These are phyloP conservation scores for Wolfiporia cocos DNA, from an alignment of 1,284 basidiomycete species.

Conservation along the genomic window DNA sequence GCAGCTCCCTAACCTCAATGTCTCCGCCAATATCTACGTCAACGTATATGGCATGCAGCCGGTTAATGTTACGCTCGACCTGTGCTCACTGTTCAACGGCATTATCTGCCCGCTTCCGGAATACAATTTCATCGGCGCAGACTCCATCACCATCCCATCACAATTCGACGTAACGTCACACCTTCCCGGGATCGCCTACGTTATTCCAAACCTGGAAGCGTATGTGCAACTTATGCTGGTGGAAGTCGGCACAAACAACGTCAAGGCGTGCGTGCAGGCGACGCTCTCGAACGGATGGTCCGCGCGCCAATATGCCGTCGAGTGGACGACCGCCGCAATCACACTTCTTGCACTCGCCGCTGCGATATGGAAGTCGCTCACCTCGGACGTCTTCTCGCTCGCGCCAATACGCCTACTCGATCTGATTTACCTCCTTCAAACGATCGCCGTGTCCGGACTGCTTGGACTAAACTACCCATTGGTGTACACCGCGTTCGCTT, in stretches of 20 bases:
- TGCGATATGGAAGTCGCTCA: constrained; percentile 61
- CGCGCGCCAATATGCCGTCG: constrained; percentile 65
- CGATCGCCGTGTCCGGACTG: constrained; percentile 60
- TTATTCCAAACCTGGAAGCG: constrained; percentile 89
- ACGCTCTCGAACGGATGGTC: constrained; percentile 92
- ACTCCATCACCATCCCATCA: constrained; percentile 68
- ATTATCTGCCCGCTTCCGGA: constrained; percentile 84
- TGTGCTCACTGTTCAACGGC: constrained; percentile 72
- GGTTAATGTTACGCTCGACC: constrained; percentile 72
- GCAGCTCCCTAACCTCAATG: constrained; percentile 70
- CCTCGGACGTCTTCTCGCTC: constrained; percentile 37
- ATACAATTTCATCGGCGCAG: constrained; percentile 82
- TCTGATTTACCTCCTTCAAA: constrained; percentile 77
- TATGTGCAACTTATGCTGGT: constrained; percentile 78
- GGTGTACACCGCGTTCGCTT: constrained; percentile 72
- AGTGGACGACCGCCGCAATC: constrained; percentile 73
- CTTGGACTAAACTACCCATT: constrained; percentile 85
- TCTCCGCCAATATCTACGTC: constrained; percentile 72
- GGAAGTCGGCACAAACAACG: constrained; percentile 58
- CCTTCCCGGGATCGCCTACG: constrained; percentile 80
- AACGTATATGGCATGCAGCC: constrained; percentile 79
- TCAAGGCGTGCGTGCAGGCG: constrained; percentile 87
- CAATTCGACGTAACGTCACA: constrained; percentile 44
- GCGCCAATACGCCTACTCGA: constrained; percentile 67
- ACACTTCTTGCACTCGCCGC: constrained; percentile 64